Evolutionary conservation across 75 land plant species (phyloP), one percentile per base, ranked within the genome.

Genomic region (Pseudotsuga menziesii): DNA sequence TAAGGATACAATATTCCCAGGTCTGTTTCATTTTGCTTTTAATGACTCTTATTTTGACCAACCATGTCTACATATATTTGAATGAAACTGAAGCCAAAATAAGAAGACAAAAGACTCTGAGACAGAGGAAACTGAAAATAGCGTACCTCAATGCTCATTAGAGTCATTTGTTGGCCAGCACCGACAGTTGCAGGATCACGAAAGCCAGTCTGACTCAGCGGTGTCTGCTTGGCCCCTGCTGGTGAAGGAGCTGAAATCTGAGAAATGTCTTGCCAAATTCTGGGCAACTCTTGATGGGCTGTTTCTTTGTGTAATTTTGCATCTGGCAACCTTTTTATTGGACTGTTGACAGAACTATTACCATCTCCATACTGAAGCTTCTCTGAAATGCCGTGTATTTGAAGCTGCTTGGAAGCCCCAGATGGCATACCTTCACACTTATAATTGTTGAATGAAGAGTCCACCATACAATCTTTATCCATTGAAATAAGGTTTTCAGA

Each of bases 191-290:
- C 94, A 75, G 97, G 92, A 76, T 96, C 97, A 44, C 91, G 87
- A 64, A 96, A 96, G 48, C 98, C 98, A 78, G 83, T 83, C 85
- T 96, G 99, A 85, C 99, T 96, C 7, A 91, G 77, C 36, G 99
- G 98, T 61, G 99, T 96, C 58, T 78, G 75, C 80, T 84, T 85
- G n/a, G 84, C 73, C 72, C 78, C 87, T n/a, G 57, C 78, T 56
- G 84, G 84, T 56, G 82, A 79, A 57, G 89, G 88, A 35, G 87
- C 97, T 44, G 98, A 90, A 75, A 96, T 96, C 78, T 96, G 98
- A 80, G 98, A 96, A 15, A 85, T 39, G 75, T 94, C 94, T 57
- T 87, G 85, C 80, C 73, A 86, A 67, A 27, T 57, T 41, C 57
- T 41, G 27, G 70, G 48, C 36, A 61, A 29, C 32, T 59, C 57